Percentiles rank a stretch among this genome's conserved stretches.
These are phyloP conservation scores for Westerdykella aurantiaca DNA, from an alignment of 2,329 filamentous ascomycete genomes.

Conservation along the genomic window DNA sequence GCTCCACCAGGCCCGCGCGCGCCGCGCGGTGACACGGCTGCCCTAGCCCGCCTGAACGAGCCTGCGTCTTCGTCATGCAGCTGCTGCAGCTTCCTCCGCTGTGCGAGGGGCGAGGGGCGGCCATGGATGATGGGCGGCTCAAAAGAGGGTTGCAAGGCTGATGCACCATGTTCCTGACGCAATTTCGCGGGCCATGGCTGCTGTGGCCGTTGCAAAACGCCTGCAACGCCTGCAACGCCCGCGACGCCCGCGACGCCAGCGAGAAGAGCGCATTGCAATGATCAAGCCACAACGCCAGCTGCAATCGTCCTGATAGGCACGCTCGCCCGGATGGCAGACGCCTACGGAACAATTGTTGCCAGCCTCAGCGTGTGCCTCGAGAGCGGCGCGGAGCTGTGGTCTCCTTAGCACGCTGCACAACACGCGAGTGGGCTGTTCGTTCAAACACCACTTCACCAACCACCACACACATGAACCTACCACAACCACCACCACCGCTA, in stretches of 20 bases:
- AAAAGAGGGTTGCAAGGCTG: slow-evolving; percentile 32
- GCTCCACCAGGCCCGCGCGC: neutral
- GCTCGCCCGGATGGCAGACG: slow-evolving; percentile 14
- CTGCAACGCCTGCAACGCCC: slow-evolving; percentile 9
- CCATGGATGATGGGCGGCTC: slow-evolving; percentile 27
- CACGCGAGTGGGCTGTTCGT: neutral
- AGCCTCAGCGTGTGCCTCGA: slow-evolving; percentile 1
- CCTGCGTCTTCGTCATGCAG: slow-evolving; percentile 24
- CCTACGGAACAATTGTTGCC: neutral
- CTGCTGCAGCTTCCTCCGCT: neutral
- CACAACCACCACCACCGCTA: slow-evolving; percentile 6
- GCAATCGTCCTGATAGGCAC: slow-evolving; percentile 15
- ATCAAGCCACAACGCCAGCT: slow-evolving; percentile 19
- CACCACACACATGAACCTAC: slow-evolving; percentile 2
- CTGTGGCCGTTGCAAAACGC: slow-evolving; percentile 30
- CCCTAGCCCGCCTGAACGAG: neutral
- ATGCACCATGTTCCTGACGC: slow-evolving; percentile 40
- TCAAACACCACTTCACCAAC: slow-evolving; percentile 1
- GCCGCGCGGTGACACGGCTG: neutral
- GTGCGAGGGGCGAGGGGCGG: slow-evolving; percentile 13
- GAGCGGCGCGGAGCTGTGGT: slow-evolving; percentile 1
- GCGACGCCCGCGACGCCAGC: no score
- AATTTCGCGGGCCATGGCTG: slow-evolving; percentile 32
- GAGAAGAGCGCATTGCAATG: slow-evolving; percentile 10
- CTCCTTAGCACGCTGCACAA: slow-evolving; percentile 6